These are phyloP conservation scores for Schizothecium vesticola DNA, from an alignment of 495 filamentous ascomycete genomes.

Conservation along the genomic window DNA sequence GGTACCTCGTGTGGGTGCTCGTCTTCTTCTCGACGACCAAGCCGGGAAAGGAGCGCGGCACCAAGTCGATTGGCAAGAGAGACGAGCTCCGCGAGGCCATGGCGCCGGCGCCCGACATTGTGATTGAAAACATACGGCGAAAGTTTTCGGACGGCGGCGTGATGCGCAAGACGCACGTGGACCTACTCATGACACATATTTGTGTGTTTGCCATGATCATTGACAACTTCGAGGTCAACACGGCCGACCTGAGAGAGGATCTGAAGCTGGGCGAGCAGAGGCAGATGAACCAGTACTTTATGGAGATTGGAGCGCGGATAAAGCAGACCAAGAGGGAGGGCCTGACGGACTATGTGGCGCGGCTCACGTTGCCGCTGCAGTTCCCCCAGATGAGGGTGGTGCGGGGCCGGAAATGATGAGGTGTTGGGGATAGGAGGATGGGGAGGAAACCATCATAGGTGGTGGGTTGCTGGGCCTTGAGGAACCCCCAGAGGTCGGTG, in stretches of 20 bases:
- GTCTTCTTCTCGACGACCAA: constrained; percentile 48
- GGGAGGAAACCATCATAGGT: background rate
- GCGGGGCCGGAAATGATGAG: constrained; percentile 12
- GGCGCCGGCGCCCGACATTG: constrained; percentile 50
- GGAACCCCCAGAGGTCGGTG: background rate
- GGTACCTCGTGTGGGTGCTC: constrained; percentile 61
- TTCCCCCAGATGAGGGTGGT: constrained; percentile 61
- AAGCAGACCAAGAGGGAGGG: constrained; percentile 45
- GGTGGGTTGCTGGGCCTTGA: background rate
- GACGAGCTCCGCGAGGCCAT: constrained; percentile 47
- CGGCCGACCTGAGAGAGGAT: constrained; percentile 69
- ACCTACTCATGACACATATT: constrained; percentile 62
- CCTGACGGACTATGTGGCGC: constrained; percentile 54
- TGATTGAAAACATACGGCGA: constrained; percentile 62
- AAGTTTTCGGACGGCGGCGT: constrained; percentile 60
- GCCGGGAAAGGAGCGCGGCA: constrained; percentile 35
- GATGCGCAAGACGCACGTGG: constrained; percentile 58
- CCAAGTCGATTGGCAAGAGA: constrained; percentile 37
- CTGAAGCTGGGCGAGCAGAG: constrained; percentile 62
- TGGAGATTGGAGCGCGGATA: constrained; percentile 72
- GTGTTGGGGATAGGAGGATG: background rate
- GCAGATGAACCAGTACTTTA: constrained; percentile 63
- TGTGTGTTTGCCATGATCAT: constrained; percentile 63
- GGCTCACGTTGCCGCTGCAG: constrained; percentile 69
- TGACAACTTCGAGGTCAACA: constrained; percentile 74